A percentile compares a stretch with the other conserved stretches of the same genome.
Conservation (phyloP, 2,329 filamentous ascomycete species). For the Pseudogymnoascus sp. region DNA sequence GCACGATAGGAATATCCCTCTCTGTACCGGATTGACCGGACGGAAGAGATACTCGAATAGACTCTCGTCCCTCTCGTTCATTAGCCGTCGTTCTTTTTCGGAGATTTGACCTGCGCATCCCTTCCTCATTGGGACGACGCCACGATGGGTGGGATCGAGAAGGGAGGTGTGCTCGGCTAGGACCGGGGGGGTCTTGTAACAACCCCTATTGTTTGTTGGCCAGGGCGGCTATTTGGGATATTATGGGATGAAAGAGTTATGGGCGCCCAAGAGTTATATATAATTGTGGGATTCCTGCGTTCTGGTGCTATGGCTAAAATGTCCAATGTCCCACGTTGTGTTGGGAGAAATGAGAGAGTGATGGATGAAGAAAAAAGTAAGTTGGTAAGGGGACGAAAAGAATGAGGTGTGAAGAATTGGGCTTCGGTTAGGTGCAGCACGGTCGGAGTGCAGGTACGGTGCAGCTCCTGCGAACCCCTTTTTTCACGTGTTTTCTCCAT, state of each 20-base stretch:
- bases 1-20: neutral
- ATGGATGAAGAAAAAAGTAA: neutral
- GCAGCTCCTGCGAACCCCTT: neutral
- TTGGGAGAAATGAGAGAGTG: neutral
- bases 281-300: neutral
- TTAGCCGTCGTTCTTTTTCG: neutral
- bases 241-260: neutral
- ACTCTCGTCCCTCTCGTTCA: neutral
- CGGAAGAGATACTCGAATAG: neutral
- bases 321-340: neutral
- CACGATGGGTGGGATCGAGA: neutral
- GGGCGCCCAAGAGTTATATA: conserved; percentile 3
- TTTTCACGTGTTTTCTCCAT: neutral
- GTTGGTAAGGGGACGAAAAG: neutral
- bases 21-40: neutral
- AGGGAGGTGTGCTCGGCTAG: neutral
- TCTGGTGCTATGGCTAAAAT: neutral
- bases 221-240: neutral
- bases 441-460: neutral
- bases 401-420: neutral
- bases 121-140: neutral
- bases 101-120: neutral
- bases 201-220: neutral
- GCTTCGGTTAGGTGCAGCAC: neutral
- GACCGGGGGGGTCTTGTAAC: neutral